phyloP scores from a whole-genome alignment of 768 basidiomycete genomes.

The Pholiota molesta region DNA sequence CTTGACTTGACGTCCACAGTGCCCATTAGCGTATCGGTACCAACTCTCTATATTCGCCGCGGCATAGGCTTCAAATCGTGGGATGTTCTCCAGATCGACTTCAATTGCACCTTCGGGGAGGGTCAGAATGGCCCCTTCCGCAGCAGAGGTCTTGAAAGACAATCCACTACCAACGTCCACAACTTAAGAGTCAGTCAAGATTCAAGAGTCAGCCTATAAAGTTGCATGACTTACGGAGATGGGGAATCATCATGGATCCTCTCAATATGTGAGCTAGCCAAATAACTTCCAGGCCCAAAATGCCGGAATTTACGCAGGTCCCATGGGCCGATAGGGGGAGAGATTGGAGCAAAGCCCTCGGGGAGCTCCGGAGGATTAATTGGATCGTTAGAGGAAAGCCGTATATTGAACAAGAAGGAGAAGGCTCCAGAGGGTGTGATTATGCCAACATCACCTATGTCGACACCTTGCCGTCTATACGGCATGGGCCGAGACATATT shows the following conservation, averaged over 20 bases:
- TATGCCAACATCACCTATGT: constrained; percentile 24
- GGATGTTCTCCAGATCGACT: constrained; percentile 13
- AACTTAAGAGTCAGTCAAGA: neutral
- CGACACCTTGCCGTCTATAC: constrained; percentile 14
- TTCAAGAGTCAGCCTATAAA: no score
- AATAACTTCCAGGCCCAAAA: constrained; percentile 11
- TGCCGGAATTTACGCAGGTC: constrained; percentile 11
- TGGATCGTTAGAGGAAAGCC: constrained; percentile 10
- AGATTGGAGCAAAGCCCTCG: constrained; percentile 11
- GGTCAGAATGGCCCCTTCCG: constrained; percentile 25
- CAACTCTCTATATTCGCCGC: constrained; percentile 17
- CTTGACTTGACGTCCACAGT: constrained; percentile 13
- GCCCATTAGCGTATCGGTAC: constrained; percentile 20
- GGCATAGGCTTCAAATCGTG: constrained; percentile 14
- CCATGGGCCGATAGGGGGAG: neutral
- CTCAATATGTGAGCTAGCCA: constrained; percentile 13
- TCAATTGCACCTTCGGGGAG: constrained; percentile 23
- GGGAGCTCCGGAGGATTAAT: constrained; percentile 15
- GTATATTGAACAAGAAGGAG: constrained; percentile 22
- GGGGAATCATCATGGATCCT: neutral
- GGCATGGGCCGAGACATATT: constrained; percentile 11
- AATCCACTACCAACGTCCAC: constrained; percentile 10
- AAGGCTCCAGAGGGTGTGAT: constrained; percentile 16
- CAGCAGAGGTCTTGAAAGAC: constrained; percentile 17
- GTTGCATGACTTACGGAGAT: neutral